Evolutionary conservation across 768 basidiomycete species (phyloP).

Genomic region (Polyporus arcularius): DNA sequence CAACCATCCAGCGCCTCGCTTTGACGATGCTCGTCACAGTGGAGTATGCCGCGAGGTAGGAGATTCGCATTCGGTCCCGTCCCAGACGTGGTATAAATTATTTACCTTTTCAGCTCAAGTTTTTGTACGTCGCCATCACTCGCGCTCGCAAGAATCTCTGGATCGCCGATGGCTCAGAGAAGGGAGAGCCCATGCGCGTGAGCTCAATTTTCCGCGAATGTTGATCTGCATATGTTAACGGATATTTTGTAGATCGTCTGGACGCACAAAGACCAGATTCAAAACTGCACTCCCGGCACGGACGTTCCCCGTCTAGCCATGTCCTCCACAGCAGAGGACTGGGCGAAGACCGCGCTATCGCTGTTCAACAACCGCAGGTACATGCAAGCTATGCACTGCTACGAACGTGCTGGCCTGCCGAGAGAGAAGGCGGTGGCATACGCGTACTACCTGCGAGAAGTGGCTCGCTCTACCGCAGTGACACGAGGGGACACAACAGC

Average conservation of each 20-base stretch:
- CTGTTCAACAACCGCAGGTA: conserved; percentile 49
- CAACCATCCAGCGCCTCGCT: conserved; percentile 45
- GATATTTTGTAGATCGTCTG: conserved; percentile 47
- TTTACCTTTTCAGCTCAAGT: conserved; percentile 53
- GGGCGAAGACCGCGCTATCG: conserved; percentile 41
- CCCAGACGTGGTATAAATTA: too few species aligned
- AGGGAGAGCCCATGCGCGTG: conserved; percentile 63
- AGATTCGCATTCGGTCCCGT: too few species aligned
- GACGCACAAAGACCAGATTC: conserved; percentile 46
- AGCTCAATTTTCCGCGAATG: conserved; percentile 13
- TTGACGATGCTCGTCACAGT: conserved; percentile 52
- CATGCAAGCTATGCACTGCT: conserved; percentile 56
- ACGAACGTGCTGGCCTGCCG: conserved; percentile 44
- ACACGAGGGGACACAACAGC: conserved; percentile 22
- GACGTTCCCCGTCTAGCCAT: conserved; percentile 57
- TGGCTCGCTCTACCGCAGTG: conserved; percentile 40
- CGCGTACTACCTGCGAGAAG: conserved; percentile 56
- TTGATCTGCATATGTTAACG: neutral
- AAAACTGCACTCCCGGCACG: conserved; percentile 48
- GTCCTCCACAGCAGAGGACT: conserved; percentile 50
- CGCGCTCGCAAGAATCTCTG: conserved; percentile 65
- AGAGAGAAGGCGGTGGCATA: conserved; percentile 48
- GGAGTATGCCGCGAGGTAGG: conserved; percentile 66
- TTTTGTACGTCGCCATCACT: conserved; percentile 72
- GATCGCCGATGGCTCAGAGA: conserved; percentile 60